Evolutionary conservation across 169 alveolate species (phyloP).

Genomic region (Babesia bovis): DNA sequence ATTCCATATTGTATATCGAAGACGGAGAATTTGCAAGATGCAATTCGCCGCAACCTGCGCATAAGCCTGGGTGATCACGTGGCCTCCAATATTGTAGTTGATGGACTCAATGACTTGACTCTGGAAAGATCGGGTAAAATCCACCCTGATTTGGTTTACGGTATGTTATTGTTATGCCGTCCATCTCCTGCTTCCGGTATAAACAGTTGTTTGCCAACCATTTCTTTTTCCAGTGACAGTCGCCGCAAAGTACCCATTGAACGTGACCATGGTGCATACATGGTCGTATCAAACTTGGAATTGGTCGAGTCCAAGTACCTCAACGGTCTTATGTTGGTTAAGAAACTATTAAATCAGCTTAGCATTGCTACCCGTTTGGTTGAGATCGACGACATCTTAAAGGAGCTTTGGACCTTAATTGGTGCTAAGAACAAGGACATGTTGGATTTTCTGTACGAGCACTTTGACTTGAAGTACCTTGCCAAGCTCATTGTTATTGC

Average conservation of each 20-base stretch:
- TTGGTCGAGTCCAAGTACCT: slow-evolving; percentile 26
- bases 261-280: neutral
- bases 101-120: neutral
- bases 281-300: slow-evolving; percentile 22
- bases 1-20: neutral
- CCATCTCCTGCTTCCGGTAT: neutral
- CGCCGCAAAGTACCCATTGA: neutral
- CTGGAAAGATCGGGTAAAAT: neutral
- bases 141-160: neutral
- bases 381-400: slow-evolving; percentile 21
- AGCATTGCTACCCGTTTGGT: neutral
- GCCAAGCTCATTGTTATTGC: slow-evolving; percentile 31
- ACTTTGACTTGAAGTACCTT: slow-evolving; percentile 28
- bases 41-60: slow-evolving; percentile 5
- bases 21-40: neutral
- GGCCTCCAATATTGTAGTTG: neutral
- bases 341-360: slow-evolving; percentile 14
- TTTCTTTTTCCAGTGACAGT: neutral
- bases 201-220: neutral
- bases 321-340: neutral
- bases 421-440: slow-evolving; percentile 35
- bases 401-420: slow-evolving; percentile 51
- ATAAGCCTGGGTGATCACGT: slow-evolving; percentile 10
- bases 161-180: slow-evolving; percentile 1
- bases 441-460: slow-evolving; percentile 1